Percentiles rank a stretch among this genome's conserved stretches.
Conservation (phyloP, 345 rosid species). For the Eucalyptus regnans region DNA sequence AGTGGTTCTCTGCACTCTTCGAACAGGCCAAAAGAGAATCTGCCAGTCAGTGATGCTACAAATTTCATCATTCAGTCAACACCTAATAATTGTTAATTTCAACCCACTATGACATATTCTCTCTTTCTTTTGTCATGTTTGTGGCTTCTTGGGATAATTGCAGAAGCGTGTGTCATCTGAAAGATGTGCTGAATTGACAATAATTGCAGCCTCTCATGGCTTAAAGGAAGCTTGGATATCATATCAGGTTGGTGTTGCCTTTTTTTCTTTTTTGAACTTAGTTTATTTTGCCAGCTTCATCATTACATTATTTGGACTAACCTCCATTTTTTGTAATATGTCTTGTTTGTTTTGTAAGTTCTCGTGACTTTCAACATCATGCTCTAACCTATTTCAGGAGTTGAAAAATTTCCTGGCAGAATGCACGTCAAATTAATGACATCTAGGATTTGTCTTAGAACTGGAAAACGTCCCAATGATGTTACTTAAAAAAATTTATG, state of each 20-base stretch:
- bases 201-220: slow-evolving; percentile 70
- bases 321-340: background rate
- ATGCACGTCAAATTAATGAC: background rate
- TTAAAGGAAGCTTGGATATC: slow-evolving; percentile 98
- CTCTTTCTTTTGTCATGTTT: background rate
- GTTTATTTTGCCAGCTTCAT: background rate
- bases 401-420: background rate
- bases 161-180: slow-evolving; percentile 80
- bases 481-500: background rate
- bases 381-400: background rate
- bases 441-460: background rate
- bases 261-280: background rate
- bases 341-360: background rate
- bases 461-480: background rate
- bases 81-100: background rate
- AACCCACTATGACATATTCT: background rate
- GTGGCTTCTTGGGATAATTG: background rate
- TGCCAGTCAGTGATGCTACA: background rate
- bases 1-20: background rate
- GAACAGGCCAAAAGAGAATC: background rate
- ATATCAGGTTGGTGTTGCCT: slow-evolving; percentile 41
- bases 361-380: background rate
- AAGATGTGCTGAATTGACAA: slow-evolving; percentile 78
- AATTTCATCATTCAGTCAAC: background rate
- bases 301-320: background rate